Evolutionary conservation across 179 eudicot species (phyloP).

Genomic region (Spinacia oleracea): DNA sequence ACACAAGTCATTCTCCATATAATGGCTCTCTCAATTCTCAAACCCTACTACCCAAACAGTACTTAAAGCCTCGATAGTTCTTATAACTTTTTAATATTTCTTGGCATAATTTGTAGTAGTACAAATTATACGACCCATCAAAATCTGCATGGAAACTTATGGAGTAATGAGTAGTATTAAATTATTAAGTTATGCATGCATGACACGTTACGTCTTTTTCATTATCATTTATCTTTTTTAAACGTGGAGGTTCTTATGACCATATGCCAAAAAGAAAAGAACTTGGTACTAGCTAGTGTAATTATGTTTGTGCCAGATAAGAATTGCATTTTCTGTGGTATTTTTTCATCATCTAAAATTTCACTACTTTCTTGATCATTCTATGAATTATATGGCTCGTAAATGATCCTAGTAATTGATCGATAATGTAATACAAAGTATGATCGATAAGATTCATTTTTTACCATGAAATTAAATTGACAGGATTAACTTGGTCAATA

Average conservation of each 20-base stretch:
- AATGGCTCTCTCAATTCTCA: neutral
- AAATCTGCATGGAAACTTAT: neutral
- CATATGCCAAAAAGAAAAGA: neutral
- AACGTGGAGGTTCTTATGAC: slow-evolving; percentile 4
- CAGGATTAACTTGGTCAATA: too few species aligned
- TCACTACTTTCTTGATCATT: neutral
- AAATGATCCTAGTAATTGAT: too few species aligned
- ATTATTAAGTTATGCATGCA: neutral
- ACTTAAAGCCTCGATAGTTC: neutral
- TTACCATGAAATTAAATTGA: too few species aligned
- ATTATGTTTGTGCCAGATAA: neutral
- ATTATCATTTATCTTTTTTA: neutral
- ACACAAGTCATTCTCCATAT: neutral
- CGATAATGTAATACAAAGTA: too few species aligned
- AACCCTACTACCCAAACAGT: slow-evolving; percentile 3
- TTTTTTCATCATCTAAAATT: neutral
- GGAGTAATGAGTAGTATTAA: too few species aligned
- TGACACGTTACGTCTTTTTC: neutral
- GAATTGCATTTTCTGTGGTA: neutral
- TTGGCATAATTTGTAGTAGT: neutral
- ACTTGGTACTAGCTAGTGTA: neutral
- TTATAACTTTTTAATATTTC: neutral
- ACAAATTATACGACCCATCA: slow-evolving; percentile 11
- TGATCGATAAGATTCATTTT: too few species aligned
- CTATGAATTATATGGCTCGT: too few species aligned